These are phyloP conservation scores for Saccharomycopsis fodiens DNA, from an alignment of 805 yeast genomes.

Conservation along the genomic window DNA sequence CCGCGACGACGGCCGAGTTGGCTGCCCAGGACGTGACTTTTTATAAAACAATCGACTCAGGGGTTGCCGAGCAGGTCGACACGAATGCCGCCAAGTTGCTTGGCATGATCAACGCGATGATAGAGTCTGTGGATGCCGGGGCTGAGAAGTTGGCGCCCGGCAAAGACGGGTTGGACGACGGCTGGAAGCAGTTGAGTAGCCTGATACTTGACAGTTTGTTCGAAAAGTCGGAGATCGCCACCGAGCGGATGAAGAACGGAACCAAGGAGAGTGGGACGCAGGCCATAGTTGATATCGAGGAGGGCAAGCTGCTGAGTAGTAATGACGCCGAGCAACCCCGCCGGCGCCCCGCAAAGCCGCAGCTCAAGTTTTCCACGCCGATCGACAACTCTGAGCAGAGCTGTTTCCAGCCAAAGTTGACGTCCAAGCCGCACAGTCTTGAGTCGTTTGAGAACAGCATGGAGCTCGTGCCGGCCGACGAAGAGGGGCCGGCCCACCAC, in stretches of 20 bases:
- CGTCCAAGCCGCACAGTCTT: constrained; percentile 64
- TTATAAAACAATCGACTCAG: constrained; percentile 32
- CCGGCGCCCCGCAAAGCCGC: constrained; percentile 56
- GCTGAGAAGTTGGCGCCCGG: constrained; percentile 26
- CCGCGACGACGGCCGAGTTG: constrained; percentile 25
- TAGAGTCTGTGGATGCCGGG: constrained; percentile 31
- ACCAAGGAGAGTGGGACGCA: constrained; percentile 10
- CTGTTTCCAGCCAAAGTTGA: constrained; percentile 75
- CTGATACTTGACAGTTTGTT: constrained; percentile 57
- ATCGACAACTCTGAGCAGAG: constrained; percentile 60
- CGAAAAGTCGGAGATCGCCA: constrained; percentile 67
- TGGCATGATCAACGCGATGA: constrained; percentile 38
- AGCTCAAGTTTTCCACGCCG: constrained; percentile 44
- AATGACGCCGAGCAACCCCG: constrained; percentile 16
- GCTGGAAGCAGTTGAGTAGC: constrained; percentile 56
- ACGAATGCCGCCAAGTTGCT: constrained; percentile 33
- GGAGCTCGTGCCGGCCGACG: constrained; percentile 26
- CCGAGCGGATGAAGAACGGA: constrained; percentile 36
- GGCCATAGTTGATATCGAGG: background rate
- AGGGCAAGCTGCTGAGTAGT: no score
- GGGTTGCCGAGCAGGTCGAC: constrained; percentile 27
- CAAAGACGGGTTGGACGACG: constrained; percentile 36
- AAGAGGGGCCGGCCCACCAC: constrained; percentile 48
- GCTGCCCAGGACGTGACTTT: constrained; percentile 80
- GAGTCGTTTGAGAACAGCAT: constrained; percentile 47